These are phyloP conservation scores for Hanseniaspora lachancei DNA, from an alignment of 805 yeast genomes.

Conservation along the genomic window DNA sequence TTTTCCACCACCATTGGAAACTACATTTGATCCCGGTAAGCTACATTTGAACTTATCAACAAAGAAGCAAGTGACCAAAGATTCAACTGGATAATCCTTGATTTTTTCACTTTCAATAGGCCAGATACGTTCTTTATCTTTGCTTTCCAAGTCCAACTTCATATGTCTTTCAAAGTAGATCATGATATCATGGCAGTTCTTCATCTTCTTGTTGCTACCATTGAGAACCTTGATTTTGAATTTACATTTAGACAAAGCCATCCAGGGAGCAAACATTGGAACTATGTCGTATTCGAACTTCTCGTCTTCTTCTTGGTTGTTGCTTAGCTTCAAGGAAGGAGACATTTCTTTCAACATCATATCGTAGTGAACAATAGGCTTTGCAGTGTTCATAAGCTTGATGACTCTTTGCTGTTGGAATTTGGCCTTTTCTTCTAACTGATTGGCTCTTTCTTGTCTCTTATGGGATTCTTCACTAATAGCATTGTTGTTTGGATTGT, in stretches of 20 bases:
- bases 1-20: conserved; percentile 17
- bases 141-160: conserved; percentile 34
- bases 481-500: conserved; percentile 23
- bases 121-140: conserved; percentile 51
- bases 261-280: conserved; percentile 91
- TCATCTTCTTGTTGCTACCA: conserved; percentile 71
- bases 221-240: conserved; percentile 78
- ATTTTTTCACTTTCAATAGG: conserved; percentile 48
- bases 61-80: conserved; percentile 52
- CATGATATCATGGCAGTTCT: conserved; percentile 59
- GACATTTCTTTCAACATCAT: conserved; percentile 30
- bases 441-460: conserved; percentile 21
- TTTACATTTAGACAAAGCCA: conserved; percentile 55
- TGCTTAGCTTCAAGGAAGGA: conserved; percentile 35
- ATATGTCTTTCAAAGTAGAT: conserved; percentile 38
- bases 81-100: conserved; percentile 46
- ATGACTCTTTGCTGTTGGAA: conserved; percentile 30
- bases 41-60: conserved; percentile 58
- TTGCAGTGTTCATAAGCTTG: conserved; percentile 28
- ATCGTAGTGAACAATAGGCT: conserved; percentile 33
- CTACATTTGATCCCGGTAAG: conserved; percentile 30
- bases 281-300: conserved; percentile 3
- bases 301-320: conserved; percentile 29
- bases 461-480: conserved; percentile 4
- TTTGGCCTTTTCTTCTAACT: conserved; percentile 24